Percentiles rank a stretch among this genome's conserved stretches.
phyloP scores from a whole-genome alignment of 1,284 basidiomycete genomes.

The Grifola frondosa region DNA sequence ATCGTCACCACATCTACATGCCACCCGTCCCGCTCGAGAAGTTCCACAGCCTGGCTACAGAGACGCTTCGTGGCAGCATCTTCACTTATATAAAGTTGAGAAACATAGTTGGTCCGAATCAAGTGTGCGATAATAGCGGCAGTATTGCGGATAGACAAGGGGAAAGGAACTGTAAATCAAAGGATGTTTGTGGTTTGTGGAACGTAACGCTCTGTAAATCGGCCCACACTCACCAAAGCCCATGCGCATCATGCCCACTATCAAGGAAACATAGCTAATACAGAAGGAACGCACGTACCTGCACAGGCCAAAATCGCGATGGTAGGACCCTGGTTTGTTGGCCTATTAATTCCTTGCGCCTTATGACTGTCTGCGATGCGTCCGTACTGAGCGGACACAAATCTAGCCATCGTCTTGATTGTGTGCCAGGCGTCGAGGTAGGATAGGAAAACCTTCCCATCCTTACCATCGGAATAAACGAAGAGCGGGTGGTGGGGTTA shows the following conservation, averaged over 20 bases:
- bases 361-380: slow-evolving; percentile 4
- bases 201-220: too few relatives aligned
- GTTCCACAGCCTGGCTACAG: slow-evolving; percentile 8
- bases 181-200: too few relatives aligned
- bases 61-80: slow-evolving; percentile 20
- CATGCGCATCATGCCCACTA: too few relatives aligned
- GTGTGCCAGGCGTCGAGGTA: slow-evolving; percentile 28
- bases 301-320: slow-evolving; percentile 24
- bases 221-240: too few relatives aligned
- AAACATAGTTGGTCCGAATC: slow-evolving; percentile 27
- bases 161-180: too few relatives aligned
- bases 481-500: slow-evolving; percentile 37
- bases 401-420: slow-evolving; percentile 20
- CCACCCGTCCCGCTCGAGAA: slow-evolving; percentile 10
- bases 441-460: slow-evolving; percentile 18
- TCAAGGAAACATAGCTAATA: too few relatives aligned
- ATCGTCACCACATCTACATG: slow-evolving; percentile 16
- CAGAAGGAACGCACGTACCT: slow-evolving; percentile 12
- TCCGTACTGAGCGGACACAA: too few relatives aligned
- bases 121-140: slow-evolving; percentile 36
- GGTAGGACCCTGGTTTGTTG: slow-evolving; percentile 5
- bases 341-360: slow-evolving; percentile 5
- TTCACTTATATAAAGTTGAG: slow-evolving; percentile 29
- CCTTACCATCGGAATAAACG: slow-evolving; percentile 29
- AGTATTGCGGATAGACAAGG: slow-evolving; percentile 42